Conservation (phyloP, 495 filamentous ascomycete genomes). For the Lasiosphaeria miniovina region DNA sequence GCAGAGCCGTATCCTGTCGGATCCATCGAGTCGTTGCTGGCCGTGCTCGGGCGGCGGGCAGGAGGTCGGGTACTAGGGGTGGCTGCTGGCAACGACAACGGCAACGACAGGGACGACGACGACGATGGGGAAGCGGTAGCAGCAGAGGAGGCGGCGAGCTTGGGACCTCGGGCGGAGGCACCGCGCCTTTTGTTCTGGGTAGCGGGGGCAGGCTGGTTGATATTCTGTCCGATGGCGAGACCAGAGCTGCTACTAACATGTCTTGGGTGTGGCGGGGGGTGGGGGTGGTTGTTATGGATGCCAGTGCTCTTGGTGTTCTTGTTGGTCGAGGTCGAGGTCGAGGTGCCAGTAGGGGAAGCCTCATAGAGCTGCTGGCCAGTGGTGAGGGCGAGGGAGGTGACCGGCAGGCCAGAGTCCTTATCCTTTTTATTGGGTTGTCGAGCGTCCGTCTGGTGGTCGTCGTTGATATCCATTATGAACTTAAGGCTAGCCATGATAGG, state of each 20-base stretch:
- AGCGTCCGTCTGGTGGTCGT: slow-evolving; percentile 34
- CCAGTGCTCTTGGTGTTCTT: slow-evolving; percentile 14
- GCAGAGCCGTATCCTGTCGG: slow-evolving; percentile 35
- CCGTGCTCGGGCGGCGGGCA: slow-evolving; percentile 39
- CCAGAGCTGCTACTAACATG: slow-evolving; percentile 28
- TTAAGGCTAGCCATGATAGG: slow-evolving; percentile 46
- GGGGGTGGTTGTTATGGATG: slow-evolving; percentile 3
- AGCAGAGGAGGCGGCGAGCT: slow-evolving; percentile 10
- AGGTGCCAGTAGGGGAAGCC: slow-evolving; percentile 3
- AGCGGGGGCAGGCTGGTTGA: slow-evolving; percentile 29
- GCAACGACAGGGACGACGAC: slow-evolving; percentile 12
- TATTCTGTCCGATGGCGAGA: slow-evolving; percentile 24
- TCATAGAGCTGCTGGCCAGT: slow-evolving; percentile 13
- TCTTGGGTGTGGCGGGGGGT: slow-evolving; percentile 16
- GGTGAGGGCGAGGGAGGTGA: slow-evolving; percentile 17
- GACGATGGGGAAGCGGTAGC: slow-evolving; percentile 13
- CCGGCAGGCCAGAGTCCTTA: slow-evolving; percentile 36
- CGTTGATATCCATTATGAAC: slow-evolving; percentile 48
- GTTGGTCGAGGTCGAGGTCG: too few species aligned
- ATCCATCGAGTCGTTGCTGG: slow-evolving; percentile 49
- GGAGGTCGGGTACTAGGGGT: slow-evolving; percentile 21
- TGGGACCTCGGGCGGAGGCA: slow-evolving; percentile 20
- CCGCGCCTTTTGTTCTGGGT: slow-evolving; percentile 24
- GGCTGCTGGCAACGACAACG: slow-evolving; percentile 15
- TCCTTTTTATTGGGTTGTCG: slow-evolving; percentile 38